Base-by-base conservation (phyloP, 2,329 filamentous ascomycete species). In the Mollisia scopiformis region DNA sequence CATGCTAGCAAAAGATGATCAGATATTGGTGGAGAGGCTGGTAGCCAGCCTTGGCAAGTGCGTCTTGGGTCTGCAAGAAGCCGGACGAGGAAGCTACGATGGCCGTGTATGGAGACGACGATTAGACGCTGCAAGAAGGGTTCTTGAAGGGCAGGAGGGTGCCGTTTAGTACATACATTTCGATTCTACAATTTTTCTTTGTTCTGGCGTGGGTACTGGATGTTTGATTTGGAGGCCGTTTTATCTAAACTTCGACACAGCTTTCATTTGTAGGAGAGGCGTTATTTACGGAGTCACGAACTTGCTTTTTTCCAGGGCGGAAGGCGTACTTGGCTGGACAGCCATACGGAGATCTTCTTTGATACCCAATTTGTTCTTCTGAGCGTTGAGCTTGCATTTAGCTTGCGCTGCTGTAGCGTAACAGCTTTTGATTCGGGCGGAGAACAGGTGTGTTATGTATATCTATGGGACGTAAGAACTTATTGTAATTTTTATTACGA, bases 91-190 rank as follows among this genome's bases (percentile, higher is more conserved):
- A 60, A 81, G 81, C 68, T 76, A 84, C 62, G 84, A 91, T 67
- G 83, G 82, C 53, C 81, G 87, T 57, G 80, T 88, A 61, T 87
- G 90, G 74, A 81, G 92, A 62, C 80, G 89, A 64, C 82, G 90
- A 66, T 82, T 97, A 54, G 91, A 96, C 66, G 85, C 87, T 55
- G 93, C 92, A 5, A 86, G 88, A 62, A 82, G 85, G 55, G 83
- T 91, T 3, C 79, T 96, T 30, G 91, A 94, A 66, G 91, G 91
- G 5, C 77, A 87, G 61, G 82, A 88, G 64, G 80, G 80, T 2
- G 64, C 67, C 13, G 47, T 72, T 39, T 23, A 46, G 33, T 46
- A 23, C 19, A 39, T 39, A 39, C n/a, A 41, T 52, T 47, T 57
- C 8, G 5, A 14, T 51, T 51, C 30, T 19, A 30, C 28, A 46